Evolutionary conservation across 495 filamentous ascomycete genomes (phyloP), one percentile per base, ranked within the genome.

Genomic region (Aspergillus saccharolyticus): DNA sequence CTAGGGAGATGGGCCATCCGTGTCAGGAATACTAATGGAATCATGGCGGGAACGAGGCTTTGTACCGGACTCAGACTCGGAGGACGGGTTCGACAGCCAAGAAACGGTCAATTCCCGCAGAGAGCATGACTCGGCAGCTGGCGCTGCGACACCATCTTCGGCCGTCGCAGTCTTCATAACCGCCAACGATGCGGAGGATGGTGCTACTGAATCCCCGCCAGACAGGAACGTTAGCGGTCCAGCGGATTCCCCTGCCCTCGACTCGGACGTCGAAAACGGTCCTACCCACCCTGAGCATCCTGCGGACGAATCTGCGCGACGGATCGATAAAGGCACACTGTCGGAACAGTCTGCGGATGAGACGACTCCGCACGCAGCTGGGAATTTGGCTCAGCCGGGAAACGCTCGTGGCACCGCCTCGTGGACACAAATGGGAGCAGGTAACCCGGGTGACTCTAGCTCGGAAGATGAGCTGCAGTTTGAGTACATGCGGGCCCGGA

Each of bases 51-150:
- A 78, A 69, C 75, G 76, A 69, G 82, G 83, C 53, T 86, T 77
- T 74, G 83, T 86, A 60, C 79, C 80, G 56, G 81, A 84, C 63
- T 85, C 83, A 25, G 83, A 86, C 59, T 78, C 79, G 33, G 80
- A 83, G 50, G 83, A 85, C 42, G 79, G 74, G 46, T 69, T 75
- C 48, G 73, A 76, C 18, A 71, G 66, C 42, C 67, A 73, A 53
- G 64, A 71, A 8, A 17, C 61, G n/a, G 58, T 55, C 50, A 66
- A 63, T 20, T 51, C 45, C 44, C 61, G 28, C 24, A 21, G 19
- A 21, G 61, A 56, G 24, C 45, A 60, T 10, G 22, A 54, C 24
- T 49, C 65, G 48, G 62, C 62, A 22, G 63, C 63, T 58, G 60
- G 66, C 21, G 57, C 61, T 10, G 42, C 28, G n/a, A 48, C 7